Evolutionary conservation across 192 early-diverging fungal species (phyloP), one percentile per base, ranked within the genome.

Genomic region (Mortierella antarctica): DNA sequence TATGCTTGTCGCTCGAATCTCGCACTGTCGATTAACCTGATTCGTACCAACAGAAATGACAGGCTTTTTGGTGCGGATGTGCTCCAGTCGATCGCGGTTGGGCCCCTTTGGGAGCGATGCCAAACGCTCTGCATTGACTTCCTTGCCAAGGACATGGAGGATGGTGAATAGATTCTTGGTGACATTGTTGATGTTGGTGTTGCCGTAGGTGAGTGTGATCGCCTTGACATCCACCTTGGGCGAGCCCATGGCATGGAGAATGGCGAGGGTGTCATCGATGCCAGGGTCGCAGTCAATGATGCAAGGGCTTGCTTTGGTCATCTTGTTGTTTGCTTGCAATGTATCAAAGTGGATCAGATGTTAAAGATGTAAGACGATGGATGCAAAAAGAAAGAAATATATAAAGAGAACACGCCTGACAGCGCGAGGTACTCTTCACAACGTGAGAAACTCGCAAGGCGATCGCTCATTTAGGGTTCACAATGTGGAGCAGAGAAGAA

Each of bases 241-340:
- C 6, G 86, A 83, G n/a, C 70, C 75, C 58, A 85, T 73, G 23
- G 84, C 82, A 69, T 85, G 64, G 23, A 85, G 63, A 64, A 85
- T 79, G 45, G 86, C 86, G 21, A 88, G 53, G 57, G 80, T 82
- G 69, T 88, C 86, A 54, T 88, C 86, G 21, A 88, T 84, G 61
- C 80, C 80, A 21, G 80, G 80, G 60, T 82, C 80, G 47, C 72
- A 74, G 54, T 82, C 80, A 15, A 82, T 68, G 56, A 82, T 82
- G 72, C 71, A 71, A 20, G 72, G 66, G 23, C 71, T 70, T 8
- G 64, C 10, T 48, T 63, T 62, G 15, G 52, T 57, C 18, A 52
- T 15, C 41, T n/a, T 23, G 23, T 46, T n/a, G 46, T 8, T 55
- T 40, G 7, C 39, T 54, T 3, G 6, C 7, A n/a, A 45, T 45